Base-by-base conservation (phyloP, 2,329 filamentous ascomycete genomes). In the Fusarium lyarnte region DNA sequence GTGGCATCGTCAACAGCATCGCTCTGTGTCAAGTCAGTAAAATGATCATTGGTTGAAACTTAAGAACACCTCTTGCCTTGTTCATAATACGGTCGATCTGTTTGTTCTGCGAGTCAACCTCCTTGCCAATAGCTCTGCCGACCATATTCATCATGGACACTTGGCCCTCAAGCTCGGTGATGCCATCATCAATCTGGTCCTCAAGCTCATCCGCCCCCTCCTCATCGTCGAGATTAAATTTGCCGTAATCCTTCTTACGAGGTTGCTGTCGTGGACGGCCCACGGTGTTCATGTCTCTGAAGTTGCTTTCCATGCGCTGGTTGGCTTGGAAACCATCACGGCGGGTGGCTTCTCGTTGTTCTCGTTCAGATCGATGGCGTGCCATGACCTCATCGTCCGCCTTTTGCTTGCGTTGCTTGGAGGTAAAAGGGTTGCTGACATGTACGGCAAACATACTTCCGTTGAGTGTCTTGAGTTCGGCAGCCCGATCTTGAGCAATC, bases 401-500 rank as follows among this genome's bases (percentile, higher is more conserved):
- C 63, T 89, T 89, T 60, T 87, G 85, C 33, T 87, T 88, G 47
- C 91, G 88, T 73, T 87, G 88, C 70, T 88, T 90, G 19, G 89
- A 90, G 1, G 93, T 96, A 79, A 97, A 94, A 0, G 92, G 92
- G 76, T 94, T 94, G 58, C 86, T 86, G 31, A 95, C 91, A 77
- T 94, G 92, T 27, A 95, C 89, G 9, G 93, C 93, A 78, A 97
- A 97, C 94, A 98, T 97, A 84, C 92, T 94, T 70, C 92, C 87
- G 82, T 98, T 97, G 54, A 97, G 85, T 2, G 89, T 93, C 84
- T 95, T 95, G 41, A 98, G 85, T 79, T 97, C 94, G 52, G 90
- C 89, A 2, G 94, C 92, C 76, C 93, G 93, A 74, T 95, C 93
- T 75, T 94, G 91, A 0, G 93, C 93, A 66, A 93, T 85, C 64